A percentile compares a stretch with the other conserved stretches of the same genome.
Conservation (phyloP, 345 rosid genomes). For the Lepidium sativum region DNA sequence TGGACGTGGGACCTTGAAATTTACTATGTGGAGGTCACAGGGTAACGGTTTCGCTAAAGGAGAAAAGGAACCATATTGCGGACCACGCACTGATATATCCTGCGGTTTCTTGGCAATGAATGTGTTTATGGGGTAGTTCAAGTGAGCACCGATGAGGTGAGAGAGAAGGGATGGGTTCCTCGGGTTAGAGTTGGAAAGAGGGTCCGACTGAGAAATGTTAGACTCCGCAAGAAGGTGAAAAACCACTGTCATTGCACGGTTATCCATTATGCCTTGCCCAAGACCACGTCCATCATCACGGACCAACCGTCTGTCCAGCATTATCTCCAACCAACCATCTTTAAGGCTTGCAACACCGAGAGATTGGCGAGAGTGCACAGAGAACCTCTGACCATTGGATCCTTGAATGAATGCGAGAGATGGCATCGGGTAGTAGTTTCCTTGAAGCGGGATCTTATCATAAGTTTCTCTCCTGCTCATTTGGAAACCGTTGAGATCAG, state of each 20-base stretch:
- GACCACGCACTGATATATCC: constrained; percentile 45
- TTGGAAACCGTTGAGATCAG: constrained; percentile 97
- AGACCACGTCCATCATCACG: constrained; percentile 98
- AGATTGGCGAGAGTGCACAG: constrained; percentile 87
- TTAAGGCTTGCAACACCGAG: constrained; percentile 70
- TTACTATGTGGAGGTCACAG: constrained; percentile 85
- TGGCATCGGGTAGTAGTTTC: constrained; percentile 98
- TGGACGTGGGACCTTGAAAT: constrained; percentile 76
- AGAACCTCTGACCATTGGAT: constrained; percentile 68
- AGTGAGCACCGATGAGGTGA: constrained; percentile 56
- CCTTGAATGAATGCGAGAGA: constrained; percentile 89
- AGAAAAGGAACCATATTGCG: constrained; percentile 45
- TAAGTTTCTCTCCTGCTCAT: constrained; percentile 96
- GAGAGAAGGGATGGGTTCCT: constrained; percentile 82
- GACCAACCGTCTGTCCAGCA: constrained; percentile 80
- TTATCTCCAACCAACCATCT: constrained; percentile 93
- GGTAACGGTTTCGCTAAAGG: constrained; percentile 71
- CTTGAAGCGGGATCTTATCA: constrained; percentile 92
- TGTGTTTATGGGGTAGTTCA: constrained; percentile 76
- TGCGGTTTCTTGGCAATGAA: constrained; percentile 74
- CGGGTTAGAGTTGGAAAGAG: constrained; percentile 41
- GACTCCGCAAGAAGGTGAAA: constrained; percentile 67
- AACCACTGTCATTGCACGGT: constrained; percentile 62
- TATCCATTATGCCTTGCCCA: constrained; percentile 95
- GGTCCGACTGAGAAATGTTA: constrained; percentile 50